Percentiles rank a stretch among this genome's conserved stretches.
phyloP scores from a whole-genome alignment of 2,329 filamentous ascomycete genomes.

The Botrytis galanthina region DNA sequence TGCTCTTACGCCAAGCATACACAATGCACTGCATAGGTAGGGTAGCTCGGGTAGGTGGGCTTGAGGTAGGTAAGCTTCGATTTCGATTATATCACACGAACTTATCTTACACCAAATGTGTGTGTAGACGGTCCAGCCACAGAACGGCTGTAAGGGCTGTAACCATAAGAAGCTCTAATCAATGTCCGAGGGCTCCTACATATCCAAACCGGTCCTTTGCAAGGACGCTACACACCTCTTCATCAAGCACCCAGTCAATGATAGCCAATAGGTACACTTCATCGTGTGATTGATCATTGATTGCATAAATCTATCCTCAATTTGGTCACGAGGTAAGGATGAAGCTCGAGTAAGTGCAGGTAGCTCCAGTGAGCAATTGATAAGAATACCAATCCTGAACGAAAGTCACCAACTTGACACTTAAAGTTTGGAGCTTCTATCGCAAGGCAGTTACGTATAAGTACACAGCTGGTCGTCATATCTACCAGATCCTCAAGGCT shows the following conservation, averaged over 20 bases:
- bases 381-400: neutral
- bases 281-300: neutral
- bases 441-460: neutral
- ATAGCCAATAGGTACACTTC: neutral
- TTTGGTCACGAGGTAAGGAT: neutral
- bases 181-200: neutral
- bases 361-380: neutral
- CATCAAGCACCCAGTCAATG: neutral
- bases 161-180: neutral
- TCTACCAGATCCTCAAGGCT: neutral
- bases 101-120: neutral
- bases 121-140: neutral
- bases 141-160: neutral
- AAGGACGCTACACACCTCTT: neutral
- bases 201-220: neutral
- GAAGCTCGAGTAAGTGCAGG: neutral
- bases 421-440: neutral
- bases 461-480: neutral
- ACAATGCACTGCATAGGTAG: neutral
- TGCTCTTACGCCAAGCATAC: neutral
- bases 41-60: no score
- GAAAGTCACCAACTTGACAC: neutral
- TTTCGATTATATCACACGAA: neutral
- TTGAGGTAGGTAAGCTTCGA: conserved; percentile 4
- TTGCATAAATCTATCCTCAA: neutral